phyloP scores from a whole-genome alignment of 495 filamentous ascomycete genomes.

The Podospora anserina region DNA sequence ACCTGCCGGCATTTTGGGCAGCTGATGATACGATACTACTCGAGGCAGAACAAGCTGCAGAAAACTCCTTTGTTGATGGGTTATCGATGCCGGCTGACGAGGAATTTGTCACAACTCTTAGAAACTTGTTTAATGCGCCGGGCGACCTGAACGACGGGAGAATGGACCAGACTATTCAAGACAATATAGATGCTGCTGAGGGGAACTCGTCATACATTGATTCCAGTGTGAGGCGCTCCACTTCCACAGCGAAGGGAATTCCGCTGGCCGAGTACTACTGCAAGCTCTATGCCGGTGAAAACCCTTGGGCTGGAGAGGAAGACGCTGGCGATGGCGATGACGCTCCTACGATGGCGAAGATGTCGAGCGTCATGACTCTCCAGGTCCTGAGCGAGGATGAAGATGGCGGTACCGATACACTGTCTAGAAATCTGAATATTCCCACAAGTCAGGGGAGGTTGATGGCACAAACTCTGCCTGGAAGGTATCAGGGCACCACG shows the following conservation, averaged over 20 bases:
- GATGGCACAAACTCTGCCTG: background rate
- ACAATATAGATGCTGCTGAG: no score
- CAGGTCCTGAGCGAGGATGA: background rate
- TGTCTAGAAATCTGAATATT: background rate
- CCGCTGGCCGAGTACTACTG: background rate
- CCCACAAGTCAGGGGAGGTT: background rate
- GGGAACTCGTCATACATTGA: no score
- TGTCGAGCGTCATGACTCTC: background rate
- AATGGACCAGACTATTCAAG: no score
- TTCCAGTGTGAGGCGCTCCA: background rate
- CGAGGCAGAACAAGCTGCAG: background rate
- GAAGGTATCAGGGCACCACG: background rate
- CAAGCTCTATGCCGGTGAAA: background rate
- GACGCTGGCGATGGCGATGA: background rate
- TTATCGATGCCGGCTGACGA: no score
- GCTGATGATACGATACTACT: background rate
- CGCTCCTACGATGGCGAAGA: background rate
- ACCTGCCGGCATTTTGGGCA: background rate
- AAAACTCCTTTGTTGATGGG: no score
- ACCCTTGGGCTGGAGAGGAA: background rate
- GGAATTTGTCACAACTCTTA: no score
- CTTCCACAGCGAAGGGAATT: background rate
- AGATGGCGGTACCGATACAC: background rate
- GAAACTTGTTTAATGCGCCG: no score
- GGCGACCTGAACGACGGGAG: no score